These are phyloP conservation scores for Saccharum spontaneum DNA, from an alignment of 176 grass and related monocot species.

Conservation along the genomic window DNA sequence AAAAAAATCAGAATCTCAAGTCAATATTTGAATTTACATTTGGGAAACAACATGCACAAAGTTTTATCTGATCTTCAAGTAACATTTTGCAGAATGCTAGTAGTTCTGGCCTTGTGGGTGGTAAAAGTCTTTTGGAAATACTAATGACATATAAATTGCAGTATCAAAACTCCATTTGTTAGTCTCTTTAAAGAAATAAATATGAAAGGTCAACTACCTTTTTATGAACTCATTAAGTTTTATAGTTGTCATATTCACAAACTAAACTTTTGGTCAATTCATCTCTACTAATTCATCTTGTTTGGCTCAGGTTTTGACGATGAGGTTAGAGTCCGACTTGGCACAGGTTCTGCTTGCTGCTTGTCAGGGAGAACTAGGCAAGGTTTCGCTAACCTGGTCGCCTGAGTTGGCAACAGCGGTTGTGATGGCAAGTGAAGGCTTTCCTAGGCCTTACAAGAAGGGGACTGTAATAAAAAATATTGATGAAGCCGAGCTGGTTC, in stretches of 20 bases:
- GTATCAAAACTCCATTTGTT: background rate
- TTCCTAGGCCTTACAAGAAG: conserved; percentile 74
- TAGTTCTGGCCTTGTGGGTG: background rate
- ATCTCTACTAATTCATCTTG: background rate
- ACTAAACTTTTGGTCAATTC: background rate
- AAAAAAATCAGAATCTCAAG: no score
- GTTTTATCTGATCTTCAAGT: background rate
- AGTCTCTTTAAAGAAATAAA: background rate
- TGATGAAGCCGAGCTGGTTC: conserved; percentile 62
- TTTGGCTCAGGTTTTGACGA: conserved; percentile 70
- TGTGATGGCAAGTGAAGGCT: conserved; percentile 83
- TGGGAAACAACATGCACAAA: background rate
- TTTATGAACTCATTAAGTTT: background rate
- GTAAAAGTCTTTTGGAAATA: background rate
- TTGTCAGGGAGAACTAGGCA: conserved; percentile 54
- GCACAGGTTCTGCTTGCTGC: conserved; percentile 74
- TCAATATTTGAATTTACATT: background rate
- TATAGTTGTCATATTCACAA: background rate
- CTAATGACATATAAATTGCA: background rate
- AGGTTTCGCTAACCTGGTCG: conserved; percentile 64
- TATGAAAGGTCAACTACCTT: background rate
- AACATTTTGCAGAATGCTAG: background rate
- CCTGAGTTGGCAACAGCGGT: conserved; percentile 59
- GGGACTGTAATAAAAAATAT: conserved; percentile 62
- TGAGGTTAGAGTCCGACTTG: conserved; percentile 73